Percentiles rank a stretch among this genome's conserved stretches.
Evolutionary conservation across 495 filamentous ascomycete species (phyloP).

Genomic region (Lasiosphaeria miniovina): DNA sequence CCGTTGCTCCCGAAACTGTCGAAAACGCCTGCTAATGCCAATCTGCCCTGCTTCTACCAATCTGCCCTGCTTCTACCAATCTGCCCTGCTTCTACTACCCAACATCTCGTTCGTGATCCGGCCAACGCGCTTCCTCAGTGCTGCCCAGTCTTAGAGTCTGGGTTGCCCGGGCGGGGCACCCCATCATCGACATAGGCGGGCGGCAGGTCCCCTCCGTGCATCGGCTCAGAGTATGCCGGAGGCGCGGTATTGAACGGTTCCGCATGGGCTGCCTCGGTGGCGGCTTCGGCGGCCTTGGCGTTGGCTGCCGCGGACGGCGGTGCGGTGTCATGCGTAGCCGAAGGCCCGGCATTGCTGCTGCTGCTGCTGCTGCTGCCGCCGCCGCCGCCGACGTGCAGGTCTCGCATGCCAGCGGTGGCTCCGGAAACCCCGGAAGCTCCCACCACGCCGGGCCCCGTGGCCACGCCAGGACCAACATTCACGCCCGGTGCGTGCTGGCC

Average conservation of each 20-base stretch:
- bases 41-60: background rate
- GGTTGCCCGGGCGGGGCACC: slow-evolving; percentile 10
- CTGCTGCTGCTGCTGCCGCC: background rate
- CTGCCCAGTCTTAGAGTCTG: slow-evolving; percentile 22
- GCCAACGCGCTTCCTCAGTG: background rate
- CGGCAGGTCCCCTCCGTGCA: background rate
- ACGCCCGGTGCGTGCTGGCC: slow-evolving; percentile 2
- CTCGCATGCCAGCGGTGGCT: slow-evolving; percentile 11
- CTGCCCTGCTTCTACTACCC: background rate
- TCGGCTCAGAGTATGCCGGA: background rate
- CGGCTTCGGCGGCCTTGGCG: slow-evolving; percentile 29
- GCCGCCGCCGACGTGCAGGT: slow-evolving; percentile 6
- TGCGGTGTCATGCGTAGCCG: slow-evolving; percentile 5
- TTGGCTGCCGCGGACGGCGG: slow-evolving; percentile 7
- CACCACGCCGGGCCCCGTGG: background rate
- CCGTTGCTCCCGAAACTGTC: too few species aligned
- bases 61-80: slow-evolving; percentile 1
- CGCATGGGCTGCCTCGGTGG: slow-evolving; percentile 16
- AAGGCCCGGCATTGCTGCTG: slow-evolving; percentile 10
- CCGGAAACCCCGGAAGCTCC: background rate
- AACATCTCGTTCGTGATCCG: background rate
- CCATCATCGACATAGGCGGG: slow-evolving; percentile 3
- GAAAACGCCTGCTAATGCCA: too few species aligned
- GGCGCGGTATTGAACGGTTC: slow-evolving; percentile 1
- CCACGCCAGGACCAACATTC: slow-evolving; percentile 5